A percentile compares a stretch with the other conserved stretches of the same genome.
Evolutionary conservation across 768 basidiomycete species (phyloP).

Genomic region (Tricholoma bakamatsutake): DNA sequence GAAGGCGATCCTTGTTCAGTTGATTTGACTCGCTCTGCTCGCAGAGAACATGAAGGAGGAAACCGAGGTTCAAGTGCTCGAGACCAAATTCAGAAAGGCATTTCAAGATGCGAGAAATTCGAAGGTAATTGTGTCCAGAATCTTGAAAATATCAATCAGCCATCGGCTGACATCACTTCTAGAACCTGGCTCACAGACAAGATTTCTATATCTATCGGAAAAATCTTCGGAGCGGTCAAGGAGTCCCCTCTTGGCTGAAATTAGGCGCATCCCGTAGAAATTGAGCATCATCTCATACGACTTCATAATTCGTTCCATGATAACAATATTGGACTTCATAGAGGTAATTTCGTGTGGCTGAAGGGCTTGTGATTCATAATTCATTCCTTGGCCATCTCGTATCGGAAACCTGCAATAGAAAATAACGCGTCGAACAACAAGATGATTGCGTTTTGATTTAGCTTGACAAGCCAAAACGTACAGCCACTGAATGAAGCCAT

Average conservation of each 20-base stretch:
- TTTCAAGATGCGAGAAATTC: constrained; percentile 74
- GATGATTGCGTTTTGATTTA: background rate
- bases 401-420: constrained; percentile 54
- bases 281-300: constrained; percentile 75
- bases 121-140: constrained; percentile 69
- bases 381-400: constrained; percentile 62
- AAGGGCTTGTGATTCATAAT: constrained; percentile 59
- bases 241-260: constrained; percentile 52
- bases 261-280: constrained; percentile 72
- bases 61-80: constrained; percentile 58
- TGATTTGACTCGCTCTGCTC: constrained; percentile 59
- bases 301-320: constrained; percentile 44
- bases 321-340: constrained; percentile 45
- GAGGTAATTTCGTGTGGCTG: constrained; percentile 55
- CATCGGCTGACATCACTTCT: background rate
- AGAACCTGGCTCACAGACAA: constrained; percentile 47
- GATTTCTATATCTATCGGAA: constrained; percentile 53
- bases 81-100: constrained; percentile 67
- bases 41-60: constrained; percentile 61
- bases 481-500: constrained; percentile 79
- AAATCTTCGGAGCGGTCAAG: constrained; percentile 49
- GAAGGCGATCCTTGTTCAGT: constrained; percentile 43
- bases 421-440: background rate
- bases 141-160: constrained; percentile 28
- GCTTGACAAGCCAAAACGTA: constrained; percentile 28